These are phyloP conservation scores for Verticillium alfalfae DNA, from an alignment of 2,329 filamentous ascomycete genomes.

Conservation along the genomic window DNA sequence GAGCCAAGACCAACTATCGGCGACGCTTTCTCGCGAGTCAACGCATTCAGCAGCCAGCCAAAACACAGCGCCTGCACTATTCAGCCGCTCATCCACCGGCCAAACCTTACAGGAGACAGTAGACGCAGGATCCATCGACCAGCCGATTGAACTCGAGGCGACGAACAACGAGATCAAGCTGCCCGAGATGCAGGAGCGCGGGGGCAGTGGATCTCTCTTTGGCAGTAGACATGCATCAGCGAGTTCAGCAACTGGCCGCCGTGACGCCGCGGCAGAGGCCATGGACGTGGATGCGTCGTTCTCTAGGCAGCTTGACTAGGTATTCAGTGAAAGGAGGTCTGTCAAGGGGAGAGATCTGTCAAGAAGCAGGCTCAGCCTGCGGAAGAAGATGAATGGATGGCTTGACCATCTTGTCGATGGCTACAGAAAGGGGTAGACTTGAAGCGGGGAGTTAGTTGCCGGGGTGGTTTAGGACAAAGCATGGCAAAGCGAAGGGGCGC, in stretches of 20 bases:
- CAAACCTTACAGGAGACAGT: neutral
- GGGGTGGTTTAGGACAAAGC: neutral
- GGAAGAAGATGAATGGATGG: neutral
- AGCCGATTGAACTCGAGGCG: neutral
- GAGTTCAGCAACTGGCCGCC: conserved; percentile 6
- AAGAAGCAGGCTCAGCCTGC: neutral
- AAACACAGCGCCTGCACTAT: conserved; percentile 16
- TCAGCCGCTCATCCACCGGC: conserved; percentile 10
- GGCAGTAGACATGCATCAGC: conserved; percentile 14
- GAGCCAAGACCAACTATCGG: neutral
- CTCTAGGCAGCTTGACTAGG: conserved; percentile 1
- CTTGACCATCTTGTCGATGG: neutral
- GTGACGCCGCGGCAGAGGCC: conserved; percentile 15
- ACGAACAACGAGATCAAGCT: conserved; percentile 12
- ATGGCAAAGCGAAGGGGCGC: neutral
- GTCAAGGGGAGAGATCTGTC: neutral
- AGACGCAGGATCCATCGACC: neutral
- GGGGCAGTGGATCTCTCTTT: conserved; percentile 17
- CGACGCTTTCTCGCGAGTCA: conserved; percentile 6
- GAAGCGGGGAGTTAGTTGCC: neutral
- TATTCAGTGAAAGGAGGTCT: neutral
- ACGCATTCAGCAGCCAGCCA: conserved; percentile 12
- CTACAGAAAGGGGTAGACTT: neutral
- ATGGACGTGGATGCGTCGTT: conserved; percentile 30
- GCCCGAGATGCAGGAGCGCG: conserved; percentile 42